Base-by-base conservation (phyloP, 2,329 filamentous ascomycete genomes). In the Alternaria arbusti region DNA sequence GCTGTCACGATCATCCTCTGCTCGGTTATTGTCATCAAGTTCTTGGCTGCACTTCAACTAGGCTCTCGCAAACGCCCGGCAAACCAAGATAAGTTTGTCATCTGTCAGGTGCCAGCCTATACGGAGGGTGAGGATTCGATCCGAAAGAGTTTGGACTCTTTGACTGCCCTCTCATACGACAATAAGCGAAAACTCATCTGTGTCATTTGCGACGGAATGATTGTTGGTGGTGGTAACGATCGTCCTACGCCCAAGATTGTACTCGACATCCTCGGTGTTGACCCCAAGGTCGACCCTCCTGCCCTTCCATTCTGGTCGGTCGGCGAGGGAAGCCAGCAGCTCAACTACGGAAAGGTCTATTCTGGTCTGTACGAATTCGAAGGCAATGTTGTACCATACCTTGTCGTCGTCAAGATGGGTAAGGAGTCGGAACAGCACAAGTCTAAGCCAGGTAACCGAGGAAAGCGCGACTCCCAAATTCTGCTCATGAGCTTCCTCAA, bases 281-380 rank as follows among this genome's bases (percentile, higher is more conserved):
- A 98, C 73, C 95, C 95, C 49, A 98, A 97, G 83, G 90, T 97
- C 64, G 96, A 99, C 74, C 96, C 96, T 65, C 94, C 94, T 22
- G 94, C 96, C 1, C 85, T 99, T 30, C 92, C 94, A 0, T 98
- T 98, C 88, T 95, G 94, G 82, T 96, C 94, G 5, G 90, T 99
- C 61, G 96, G 96, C 55, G 86, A 90, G 54, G 93, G 94, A 71
- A 94, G 89, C 74, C 92, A 97, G 65, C 95, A 98, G 79, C 90
- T 98, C 69, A 99, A 99, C 82, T 98, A 97, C 76, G 96, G 94
- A 77, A 99, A 99, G 79, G 94, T 99, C 15, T 99, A 98, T 81
- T 98, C 95, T 52, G 96, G 96, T 76, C 87, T 99, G 3, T 99
- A 99, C 80, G 96, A 99, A 79, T 97, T 89, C 65, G 94, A 99